phyloP scores from a whole-genome alignment of 164 flowering plant species.

The Echeveria elegans region DNA sequence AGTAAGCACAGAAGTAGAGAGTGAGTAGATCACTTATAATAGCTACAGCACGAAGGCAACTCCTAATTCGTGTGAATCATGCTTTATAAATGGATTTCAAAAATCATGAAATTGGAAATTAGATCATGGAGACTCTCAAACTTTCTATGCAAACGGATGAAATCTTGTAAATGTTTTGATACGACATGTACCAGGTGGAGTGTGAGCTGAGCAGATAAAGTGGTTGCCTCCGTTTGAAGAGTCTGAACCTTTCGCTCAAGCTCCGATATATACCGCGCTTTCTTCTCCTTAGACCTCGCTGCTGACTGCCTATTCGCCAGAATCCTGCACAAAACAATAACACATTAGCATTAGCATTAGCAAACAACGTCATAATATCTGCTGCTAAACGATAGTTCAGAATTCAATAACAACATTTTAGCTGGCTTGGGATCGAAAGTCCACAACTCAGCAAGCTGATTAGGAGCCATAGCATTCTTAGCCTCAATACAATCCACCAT shows the following conservation, averaged over 20 bases:
- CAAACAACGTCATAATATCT: not conserved
- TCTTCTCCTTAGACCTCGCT: conserved; percentile 94
- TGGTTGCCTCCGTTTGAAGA: conserved; percentile 97
- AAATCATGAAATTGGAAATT: not conserved
- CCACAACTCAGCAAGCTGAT: conserved; percentile 79
- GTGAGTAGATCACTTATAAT: not conserved
- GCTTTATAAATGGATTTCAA: not conserved
- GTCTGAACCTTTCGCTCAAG: conserved; percentile 94
- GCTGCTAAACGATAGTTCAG: not conserved
- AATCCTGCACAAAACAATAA: conserved; percentile 36
- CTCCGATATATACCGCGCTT: conserved; percentile 81
- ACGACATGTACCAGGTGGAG: conserved; percentile 54
- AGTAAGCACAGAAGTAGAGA: not conserved
- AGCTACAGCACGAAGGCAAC: not conserved
- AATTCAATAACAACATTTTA: conserved; percentile 36
- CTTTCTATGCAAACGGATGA: not conserved
- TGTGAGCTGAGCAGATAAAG: conserved; percentile 93
- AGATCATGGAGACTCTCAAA: not conserved
- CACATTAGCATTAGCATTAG: too few species aligned
- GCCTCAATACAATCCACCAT: conserved; percentile 52
- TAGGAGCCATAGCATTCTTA: conserved; percentile 85
- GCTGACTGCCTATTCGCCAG: conserved; percentile 96
- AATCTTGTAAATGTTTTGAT: not conserved
- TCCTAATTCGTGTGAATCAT: not conserved
- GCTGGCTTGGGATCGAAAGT: conserved; percentile 74